Evolutionary conservation across 164 flowering plant genomes (phyloP).

Genomic region (Magnolia kwangsiensis): DNA sequence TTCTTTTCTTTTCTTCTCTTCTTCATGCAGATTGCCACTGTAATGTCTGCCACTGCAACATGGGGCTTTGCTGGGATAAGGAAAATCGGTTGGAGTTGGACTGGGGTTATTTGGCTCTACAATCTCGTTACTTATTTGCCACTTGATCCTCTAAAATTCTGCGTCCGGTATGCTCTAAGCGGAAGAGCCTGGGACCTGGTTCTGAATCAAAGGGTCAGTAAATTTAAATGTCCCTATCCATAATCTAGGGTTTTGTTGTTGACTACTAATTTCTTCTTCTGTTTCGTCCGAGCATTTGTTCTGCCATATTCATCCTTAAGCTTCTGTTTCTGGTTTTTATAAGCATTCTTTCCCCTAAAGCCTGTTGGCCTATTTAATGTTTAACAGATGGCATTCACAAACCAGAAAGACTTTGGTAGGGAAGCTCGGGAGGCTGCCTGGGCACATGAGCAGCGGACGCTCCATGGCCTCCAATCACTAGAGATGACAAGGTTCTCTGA

Average conservation of each 20-base stretch:
- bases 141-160: conserved; percentile 59
- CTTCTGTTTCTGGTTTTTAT: background rate
- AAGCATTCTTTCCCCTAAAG: too few species aligned
- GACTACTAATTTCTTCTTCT: background rate
- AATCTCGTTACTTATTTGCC: conserved; percentile 40
- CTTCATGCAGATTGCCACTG: conserved; percentile 45
- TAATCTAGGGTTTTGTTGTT: background rate
- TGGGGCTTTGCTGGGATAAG: conserved; percentile 41
- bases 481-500: conserved; percentile 37
- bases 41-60: conserved; percentile 36
- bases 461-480: conserved; percentile 52
- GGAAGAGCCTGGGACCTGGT: conserved; percentile 56
- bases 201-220: conserved; percentile 46
- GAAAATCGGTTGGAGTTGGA: conserved; percentile 58
- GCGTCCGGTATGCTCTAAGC: conserved; percentile 54
- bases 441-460: conserved; percentile 63
- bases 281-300: background rate
- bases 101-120: conserved; percentile 62
- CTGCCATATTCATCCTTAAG: background rate
- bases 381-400: conserved; percentile 63
- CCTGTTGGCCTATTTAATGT: background rate
- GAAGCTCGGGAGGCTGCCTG: conserved; percentile 73
- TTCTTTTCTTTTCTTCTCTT: too few species aligned
- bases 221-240: background rate
- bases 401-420: conserved; percentile 60